Evolutionary conservation across 108 stramenopile species (phyloP).

Genomic region (Mediolabrus comicus): DNA sequence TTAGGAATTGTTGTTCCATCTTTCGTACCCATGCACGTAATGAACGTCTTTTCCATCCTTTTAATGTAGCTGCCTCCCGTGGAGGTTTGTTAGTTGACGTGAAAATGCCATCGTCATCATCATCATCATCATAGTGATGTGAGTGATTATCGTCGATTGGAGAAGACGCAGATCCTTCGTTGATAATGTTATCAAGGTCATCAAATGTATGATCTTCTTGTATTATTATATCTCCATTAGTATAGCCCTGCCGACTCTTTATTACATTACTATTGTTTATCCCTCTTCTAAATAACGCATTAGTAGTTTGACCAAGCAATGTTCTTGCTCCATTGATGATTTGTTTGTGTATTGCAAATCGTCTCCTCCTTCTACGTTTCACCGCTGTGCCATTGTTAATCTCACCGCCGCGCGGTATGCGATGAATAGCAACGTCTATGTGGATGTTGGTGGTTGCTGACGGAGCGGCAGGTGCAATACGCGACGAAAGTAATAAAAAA

Average conservation of each 20-base stretch:
- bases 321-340: neutral
- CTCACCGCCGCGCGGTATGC: neutral
- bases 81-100: slow-evolving; percentile 4
- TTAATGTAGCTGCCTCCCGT: neutral
- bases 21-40: slow-evolving; percentile 19
- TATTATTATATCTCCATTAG: neutral
- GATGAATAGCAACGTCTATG: neutral
- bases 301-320: neutral
- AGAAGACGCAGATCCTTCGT: neutral
- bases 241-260: too few species aligned
- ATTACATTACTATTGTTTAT: neutral
- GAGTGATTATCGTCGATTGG: too few species aligned
- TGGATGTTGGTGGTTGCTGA: neutral
- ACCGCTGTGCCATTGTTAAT: neutral
- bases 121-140: too few species aligned
- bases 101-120: neutral
- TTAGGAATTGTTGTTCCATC: slow-evolving; percentile 52
- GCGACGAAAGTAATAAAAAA: neutral
- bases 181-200: slow-evolving; percentile 14
- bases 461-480: neutral
- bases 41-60: slow-evolving; percentile 14
- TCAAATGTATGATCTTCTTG: slow-evolving; percentile 18
- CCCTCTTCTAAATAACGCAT: neutral
- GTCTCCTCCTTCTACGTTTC: neutral
- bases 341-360: neutral